A percentile compares a stretch with the other conserved stretches of the same genome.
Evolutionary conservation across 1,284 basidiomycete species (phyloP).

Genomic region (Cutaneotrichosporon sp.): DNA sequence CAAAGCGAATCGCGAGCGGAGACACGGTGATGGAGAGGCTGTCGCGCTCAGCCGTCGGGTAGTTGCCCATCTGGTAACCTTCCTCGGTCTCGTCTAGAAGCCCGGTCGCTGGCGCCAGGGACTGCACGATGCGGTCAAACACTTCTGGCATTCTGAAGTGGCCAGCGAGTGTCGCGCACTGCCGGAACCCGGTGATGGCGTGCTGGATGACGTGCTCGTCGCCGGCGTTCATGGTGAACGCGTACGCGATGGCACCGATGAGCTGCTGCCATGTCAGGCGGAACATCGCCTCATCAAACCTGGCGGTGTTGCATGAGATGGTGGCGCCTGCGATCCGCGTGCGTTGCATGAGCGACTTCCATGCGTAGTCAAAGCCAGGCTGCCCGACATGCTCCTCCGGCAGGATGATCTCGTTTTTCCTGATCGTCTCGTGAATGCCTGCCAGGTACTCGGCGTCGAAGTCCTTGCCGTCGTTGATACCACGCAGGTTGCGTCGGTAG

Average conservation of each 20-base stretch:
- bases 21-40: constrained; percentile 85
- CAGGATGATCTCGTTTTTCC: constrained; percentile 93
- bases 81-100: constrained; percentile 72
- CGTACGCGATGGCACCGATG: constrained; percentile 84
- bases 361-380: constrained; percentile 96
- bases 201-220: constrained; percentile 96
- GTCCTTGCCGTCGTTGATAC: constrained; percentile 83
- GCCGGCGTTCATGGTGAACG: constrained; percentile 85
- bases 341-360: constrained; percentile 89
- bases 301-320: constrained; percentile 71
- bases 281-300: constrained; percentile 93
- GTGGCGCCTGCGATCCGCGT: constrained; percentile 75
- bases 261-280: constrained; percentile 84
- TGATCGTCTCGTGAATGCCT: constrained; percentile 89
- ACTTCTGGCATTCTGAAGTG: constrained; percentile 88
- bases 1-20: constrained; percentile 87
- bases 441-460: constrained; percentile 83
- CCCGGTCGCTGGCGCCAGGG: constrained; percentile 82
- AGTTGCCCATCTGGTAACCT: constrained; percentile 69
- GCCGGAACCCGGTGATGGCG: constrained; percentile 89
- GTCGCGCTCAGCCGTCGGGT: constrained; percentile 90
- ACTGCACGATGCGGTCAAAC: constrained; percentile 93
- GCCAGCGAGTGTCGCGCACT: constrained; percentile 90
- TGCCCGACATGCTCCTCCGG: constrained; percentile 97
- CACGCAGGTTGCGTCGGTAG: constrained; percentile 86